Conservation (phyloP, 2,329 filamentous ascomycete genomes). For the Albophoma yamanashiensis region DNA sequence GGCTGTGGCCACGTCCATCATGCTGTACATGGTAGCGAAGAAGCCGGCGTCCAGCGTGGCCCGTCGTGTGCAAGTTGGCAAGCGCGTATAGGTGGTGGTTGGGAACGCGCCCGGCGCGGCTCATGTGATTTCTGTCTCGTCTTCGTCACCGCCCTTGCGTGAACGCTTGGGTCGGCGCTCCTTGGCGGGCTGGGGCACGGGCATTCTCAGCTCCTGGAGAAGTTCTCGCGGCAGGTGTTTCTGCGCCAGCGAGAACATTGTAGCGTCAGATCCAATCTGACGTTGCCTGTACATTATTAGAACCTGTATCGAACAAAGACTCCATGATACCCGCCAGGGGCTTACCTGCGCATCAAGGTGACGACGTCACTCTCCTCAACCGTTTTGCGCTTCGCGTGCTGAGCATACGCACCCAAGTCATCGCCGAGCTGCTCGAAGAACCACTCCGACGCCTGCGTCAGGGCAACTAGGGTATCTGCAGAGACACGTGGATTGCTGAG, state of each 20-base stretch:
- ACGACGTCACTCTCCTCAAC: conserved; percentile 80
- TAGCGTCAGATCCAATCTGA: conserved; percentile 59
- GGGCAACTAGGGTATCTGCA: conserved; percentile 61
- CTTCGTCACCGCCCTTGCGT: conserved; percentile 19
- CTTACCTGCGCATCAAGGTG: conserved; percentile 73
- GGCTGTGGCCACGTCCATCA: conserved; percentile 75
- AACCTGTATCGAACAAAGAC: conserved; percentile 9
- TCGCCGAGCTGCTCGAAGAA: conserved; percentile 84
- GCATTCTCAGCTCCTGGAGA: conserved; percentile 71
- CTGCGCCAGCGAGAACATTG: conserved; percentile 76
- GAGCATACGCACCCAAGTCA: conserved; percentile 68
- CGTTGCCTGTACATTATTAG: conserved; percentile 54
- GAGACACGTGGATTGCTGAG: conserved; percentile 57
- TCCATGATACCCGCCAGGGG: conserved; percentile 14
- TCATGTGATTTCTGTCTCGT: conserved; percentile 20
- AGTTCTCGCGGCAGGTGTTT: conserved; percentile 73
- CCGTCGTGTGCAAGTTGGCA: conserved; percentile 65
- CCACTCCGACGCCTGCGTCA: conserved; percentile 78
- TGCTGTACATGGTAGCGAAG: conserved; percentile 92
- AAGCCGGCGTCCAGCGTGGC: conserved; percentile 68
- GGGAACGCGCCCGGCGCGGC: background rate
- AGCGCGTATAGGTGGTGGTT: conserved; percentile 50
- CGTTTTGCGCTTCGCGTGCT: conserved; percentile 71
- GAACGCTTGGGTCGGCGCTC: conserved; percentile 25
- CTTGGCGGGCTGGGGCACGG: conserved; percentile 41